These are phyloP conservation scores for Albifimbria verrucaria DNA, from an alignment of 2,329 filamentous ascomycete species.

Conservation along the genomic window DNA sequence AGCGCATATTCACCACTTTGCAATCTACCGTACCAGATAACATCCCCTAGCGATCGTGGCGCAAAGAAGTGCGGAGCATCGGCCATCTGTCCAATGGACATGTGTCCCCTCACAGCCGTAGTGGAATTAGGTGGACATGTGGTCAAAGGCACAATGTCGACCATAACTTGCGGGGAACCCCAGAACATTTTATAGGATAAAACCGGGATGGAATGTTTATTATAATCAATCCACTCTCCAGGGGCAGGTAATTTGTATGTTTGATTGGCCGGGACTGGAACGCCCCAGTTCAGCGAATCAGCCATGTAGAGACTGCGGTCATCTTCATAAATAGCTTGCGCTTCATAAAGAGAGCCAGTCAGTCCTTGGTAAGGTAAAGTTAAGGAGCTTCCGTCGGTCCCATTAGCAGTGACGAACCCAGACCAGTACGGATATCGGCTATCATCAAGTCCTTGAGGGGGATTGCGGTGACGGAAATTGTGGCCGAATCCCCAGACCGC, in stretches of 20 bases:
- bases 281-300: neutral
- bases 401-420: neutral
- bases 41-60: neutral
- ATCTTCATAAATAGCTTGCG: conserved; percentile 13
- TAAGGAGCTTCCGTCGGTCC: neutral
- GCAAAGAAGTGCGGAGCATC: neutral
- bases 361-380: neutral
- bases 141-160: neutral
- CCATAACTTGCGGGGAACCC: neutral
- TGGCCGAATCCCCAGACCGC: neutral
- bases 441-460: conserved; percentile 17
- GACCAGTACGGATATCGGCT: neutral
- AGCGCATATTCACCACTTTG: conserved; percentile 36
- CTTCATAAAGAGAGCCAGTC: neutral
- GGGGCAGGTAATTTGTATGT: neutral
- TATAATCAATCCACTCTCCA: neutral
- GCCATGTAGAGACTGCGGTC: neutral
- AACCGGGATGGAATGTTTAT: neutral
- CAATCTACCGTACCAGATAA: conserved; percentile 37
- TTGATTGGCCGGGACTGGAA: neutral
- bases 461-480: conserved; percentile 16
- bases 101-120: neutral
- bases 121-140: neutral
- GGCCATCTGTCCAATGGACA: neutral
- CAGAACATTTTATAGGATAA: neutral